These are phyloP conservation scores for Saccharomycopsis hybrid DNA, from an alignment of 1,139 yeast species.

Conservation along the genomic window DNA sequence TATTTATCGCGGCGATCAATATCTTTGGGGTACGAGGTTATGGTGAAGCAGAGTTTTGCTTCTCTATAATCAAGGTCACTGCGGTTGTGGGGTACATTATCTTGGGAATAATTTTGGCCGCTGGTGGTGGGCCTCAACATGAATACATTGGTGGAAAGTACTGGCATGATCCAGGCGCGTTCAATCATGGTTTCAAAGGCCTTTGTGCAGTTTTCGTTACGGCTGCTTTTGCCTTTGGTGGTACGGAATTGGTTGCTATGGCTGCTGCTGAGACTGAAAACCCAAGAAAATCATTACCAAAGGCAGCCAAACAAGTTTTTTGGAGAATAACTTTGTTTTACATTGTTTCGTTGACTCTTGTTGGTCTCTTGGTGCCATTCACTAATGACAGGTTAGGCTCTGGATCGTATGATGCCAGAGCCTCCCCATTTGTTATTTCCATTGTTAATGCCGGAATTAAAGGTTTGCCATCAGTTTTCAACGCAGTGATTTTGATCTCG, in stretches of 20 bases:
- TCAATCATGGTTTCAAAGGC: conserved; percentile 56
- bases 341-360: conserved; percentile 50
- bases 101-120: conserved; percentile 57
- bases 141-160: conserved; percentile 50
- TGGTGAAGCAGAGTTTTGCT: conserved; percentile 61
- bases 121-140: conserved; percentile 51
- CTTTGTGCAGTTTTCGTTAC: conserved; percentile 45
- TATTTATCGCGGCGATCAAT: conserved; percentile 48
- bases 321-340: conserved; percentile 70
- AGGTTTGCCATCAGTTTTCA: conserved; percentile 45
- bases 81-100: conserved; percentile 64
- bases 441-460: conserved; percentile 42
- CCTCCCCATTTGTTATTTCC: conserved; percentile 49
- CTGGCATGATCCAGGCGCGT: conserved; percentile 55
- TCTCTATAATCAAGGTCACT: conserved; percentile 53
- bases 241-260: conserved; percentile 73
- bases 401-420: conserved; percentile 44
- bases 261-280: conserved; percentile 83
- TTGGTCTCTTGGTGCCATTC: conserved; percentile 68
- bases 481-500: conserved; percentile 48
- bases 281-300: conserved; percentile 65
- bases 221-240: conserved; percentile 54
- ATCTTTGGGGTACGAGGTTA: conserved; percentile 55
- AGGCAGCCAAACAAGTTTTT: conserved; percentile 70
- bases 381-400: conserved; percentile 43